Conservation (phyloP, 2,329 filamentous ascomycete genomes). For the Pseudogymnoascus sp. region DNA sequence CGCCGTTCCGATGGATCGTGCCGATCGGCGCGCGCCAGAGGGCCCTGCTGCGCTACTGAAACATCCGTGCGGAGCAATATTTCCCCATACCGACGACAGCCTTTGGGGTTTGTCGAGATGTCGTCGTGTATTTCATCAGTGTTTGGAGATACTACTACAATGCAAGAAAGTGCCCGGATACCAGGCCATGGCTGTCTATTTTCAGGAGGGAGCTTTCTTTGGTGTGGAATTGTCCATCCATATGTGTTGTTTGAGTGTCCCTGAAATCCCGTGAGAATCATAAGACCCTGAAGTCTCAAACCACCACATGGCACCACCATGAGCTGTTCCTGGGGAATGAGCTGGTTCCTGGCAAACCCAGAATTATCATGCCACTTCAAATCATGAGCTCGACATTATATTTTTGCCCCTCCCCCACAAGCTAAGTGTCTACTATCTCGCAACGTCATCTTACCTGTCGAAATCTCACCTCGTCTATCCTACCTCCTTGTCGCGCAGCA, state of each 20-base stretch:
- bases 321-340: not conserved
- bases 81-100: not conserved
- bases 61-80: constrained; percentile 2
- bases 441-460: not conserved
- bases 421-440: not conserved
- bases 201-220: not conserved
- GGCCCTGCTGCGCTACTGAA: not conserved
- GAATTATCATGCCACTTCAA: not conserved
- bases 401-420: not conserved
- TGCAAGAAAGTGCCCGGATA: too few species aligned
- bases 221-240: not conserved
- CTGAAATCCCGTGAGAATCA: not conserved
- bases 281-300: not conserved
- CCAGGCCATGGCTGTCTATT: not conserved
- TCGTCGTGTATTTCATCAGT: not conserved
- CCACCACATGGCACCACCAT: not conserved
- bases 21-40: not conserved
- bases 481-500: not conserved
- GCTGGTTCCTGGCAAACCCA: not conserved
- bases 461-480: not conserved
- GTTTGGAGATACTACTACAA: not conserved
- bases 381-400: not conserved
- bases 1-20: not conserved
- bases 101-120: not conserved
- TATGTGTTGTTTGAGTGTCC: not conserved